Evolutionary conservation across 73 alveolate genomes (phyloP).

Genomic region (Loxodes magnus): DNA sequence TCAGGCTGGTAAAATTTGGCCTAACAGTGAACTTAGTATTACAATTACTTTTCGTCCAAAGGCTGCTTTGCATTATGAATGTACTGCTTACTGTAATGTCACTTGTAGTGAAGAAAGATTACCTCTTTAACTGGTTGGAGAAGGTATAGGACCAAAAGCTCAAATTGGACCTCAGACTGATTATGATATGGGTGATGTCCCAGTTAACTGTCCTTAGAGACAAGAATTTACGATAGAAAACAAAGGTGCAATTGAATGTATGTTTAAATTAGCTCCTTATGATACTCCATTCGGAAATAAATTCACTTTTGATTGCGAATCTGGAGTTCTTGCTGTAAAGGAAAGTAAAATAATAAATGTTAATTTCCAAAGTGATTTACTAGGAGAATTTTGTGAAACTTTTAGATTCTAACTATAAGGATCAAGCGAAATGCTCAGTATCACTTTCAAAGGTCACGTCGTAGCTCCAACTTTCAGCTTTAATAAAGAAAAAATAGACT

Average conservation of each 20-base stretch:
- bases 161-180: slow-evolving; percentile 45
- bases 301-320: slow-evolving; percentile 53
- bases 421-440: slow-evolving; percentile 30
- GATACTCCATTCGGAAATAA: slow-evolving; percentile 77
- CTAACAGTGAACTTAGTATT: slow-evolving; percentile 93
- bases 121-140: slow-evolving; percentile 93
- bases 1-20: slow-evolving; percentile 98
- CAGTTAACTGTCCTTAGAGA: slow-evolving; percentile 69
- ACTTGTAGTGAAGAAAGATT: slow-evolving; percentile 98
- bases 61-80: slow-evolving; percentile 89
- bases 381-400: slow-evolving; percentile 98
- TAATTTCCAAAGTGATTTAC: slow-evolving; percentile 80
- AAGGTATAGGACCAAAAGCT: slow-evolving; percentile 99
- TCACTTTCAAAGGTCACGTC: slow-evolving; percentile 94
- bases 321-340: slow-evolving; percentile 79
- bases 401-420: slow-evolving; percentile 45
- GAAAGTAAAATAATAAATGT: slow-evolving; percentile 71
- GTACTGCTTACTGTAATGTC: slow-evolving; percentile 90
- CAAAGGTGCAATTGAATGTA: slow-evolving; percentile 20
- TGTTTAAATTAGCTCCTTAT: slow-evolving; percentile 52
- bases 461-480: slow-evolving; percentile 98
- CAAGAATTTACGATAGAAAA: slow-evolving; percentile 63
- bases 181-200: slow-evolving; percentile 89
- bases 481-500: slow-evolving; percentile 92
- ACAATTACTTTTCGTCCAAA: slow-evolving; percentile 93